These are phyloP conservation scores for Ammopiptanthus mongolicus DNA, from an alignment of 306 rosid species.

Conservation along the genomic window DNA sequence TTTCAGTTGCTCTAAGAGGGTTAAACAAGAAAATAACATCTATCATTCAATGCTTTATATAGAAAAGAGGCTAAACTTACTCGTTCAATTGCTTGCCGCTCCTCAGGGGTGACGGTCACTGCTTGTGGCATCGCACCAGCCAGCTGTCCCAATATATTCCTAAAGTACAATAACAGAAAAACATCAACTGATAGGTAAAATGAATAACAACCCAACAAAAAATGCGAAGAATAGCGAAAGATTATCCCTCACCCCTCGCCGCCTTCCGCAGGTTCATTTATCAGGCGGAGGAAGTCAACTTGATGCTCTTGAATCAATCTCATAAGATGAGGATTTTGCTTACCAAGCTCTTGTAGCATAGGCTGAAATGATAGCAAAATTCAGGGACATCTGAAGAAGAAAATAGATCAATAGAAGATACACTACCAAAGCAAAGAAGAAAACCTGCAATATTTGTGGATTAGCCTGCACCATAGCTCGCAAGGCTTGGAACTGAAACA, in stretches of 20 bases:
- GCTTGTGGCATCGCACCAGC: slow-evolving; percentile 65
- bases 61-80: slow-evolving; percentile 45
- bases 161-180: slow-evolving; percentile 22
- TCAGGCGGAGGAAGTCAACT: slow-evolving; percentile 81
- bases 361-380: slow-evolving; percentile 56
- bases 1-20: background rate
- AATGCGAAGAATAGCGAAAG: background rate
- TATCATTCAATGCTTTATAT: background rate
- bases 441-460: slow-evolving; percentile 96
- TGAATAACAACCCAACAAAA: background rate
- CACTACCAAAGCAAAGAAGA: background rate
- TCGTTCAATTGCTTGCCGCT: slow-evolving; percentile 87
- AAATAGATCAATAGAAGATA: background rate
- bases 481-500: slow-evolving; percentile 73
- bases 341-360: slow-evolving; percentile 96
- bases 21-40: background rate
- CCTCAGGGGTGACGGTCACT: slow-evolving; percentile 81
- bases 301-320: slow-evolving; percentile 85
- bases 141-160: slow-evolving; percentile 65
- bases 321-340: slow-evolving; percentile 93
- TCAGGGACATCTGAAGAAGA: background rate
- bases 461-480: slow-evolving; percentile 94
- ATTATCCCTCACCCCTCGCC: slow-evolving; percentile 65
- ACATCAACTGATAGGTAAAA: background rate
- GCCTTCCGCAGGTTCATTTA: slow-evolving; percentile 86